phyloP scores from a whole-genome alignment of 441 rosid genomes.

The Kokia cookei region DNA sequence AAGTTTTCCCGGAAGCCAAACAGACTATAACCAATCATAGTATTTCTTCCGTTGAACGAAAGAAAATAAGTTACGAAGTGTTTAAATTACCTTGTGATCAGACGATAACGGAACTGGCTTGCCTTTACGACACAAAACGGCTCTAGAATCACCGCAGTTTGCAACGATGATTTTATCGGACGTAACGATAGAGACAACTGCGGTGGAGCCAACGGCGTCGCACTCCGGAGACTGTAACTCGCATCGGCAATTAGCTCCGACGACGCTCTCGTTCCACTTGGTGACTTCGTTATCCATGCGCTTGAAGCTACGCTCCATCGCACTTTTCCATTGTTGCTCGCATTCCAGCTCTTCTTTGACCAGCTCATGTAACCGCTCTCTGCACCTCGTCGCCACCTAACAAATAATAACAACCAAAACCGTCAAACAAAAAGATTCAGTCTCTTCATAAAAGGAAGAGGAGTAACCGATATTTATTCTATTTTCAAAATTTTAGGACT shows the following conservation, averaged over 20 bases:
- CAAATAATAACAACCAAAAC: neutral
- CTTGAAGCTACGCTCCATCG: conserved; percentile 50
- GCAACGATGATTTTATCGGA: conserved; percentile 49
- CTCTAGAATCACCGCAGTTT: conserved; percentile 64
- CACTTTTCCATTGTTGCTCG: conserved; percentile 34
- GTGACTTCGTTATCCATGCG: conserved; percentile 59
- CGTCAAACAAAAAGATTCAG: neutral
- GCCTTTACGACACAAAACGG: conserved; percentile 53
- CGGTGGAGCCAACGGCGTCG: conserved; percentile 66
- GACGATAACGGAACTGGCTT: conserved; percentile 43
- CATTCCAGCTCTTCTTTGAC: conserved; percentile 41
- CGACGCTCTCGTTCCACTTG: conserved; percentile 22
- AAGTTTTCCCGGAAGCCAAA: neutral
- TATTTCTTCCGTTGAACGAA: neutral
- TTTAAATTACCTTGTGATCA: conserved; percentile 45
- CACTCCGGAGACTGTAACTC: conserved; percentile 60
- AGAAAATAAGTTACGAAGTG: neutral
- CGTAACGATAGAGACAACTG: conserved; percentile 47
- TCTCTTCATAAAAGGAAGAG: neutral
- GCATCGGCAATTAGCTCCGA: conserved; percentile 39
- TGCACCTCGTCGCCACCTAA: conserved; percentile 57
- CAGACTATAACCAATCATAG: neutral
- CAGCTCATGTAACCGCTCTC: conserved; percentile 55
- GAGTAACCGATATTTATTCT: too few relatives aligned
- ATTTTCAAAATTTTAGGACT: neutral